phyloP scores from a whole-genome alignment of 306 rosid species.

The Cicer pinnatifidum region DNA sequence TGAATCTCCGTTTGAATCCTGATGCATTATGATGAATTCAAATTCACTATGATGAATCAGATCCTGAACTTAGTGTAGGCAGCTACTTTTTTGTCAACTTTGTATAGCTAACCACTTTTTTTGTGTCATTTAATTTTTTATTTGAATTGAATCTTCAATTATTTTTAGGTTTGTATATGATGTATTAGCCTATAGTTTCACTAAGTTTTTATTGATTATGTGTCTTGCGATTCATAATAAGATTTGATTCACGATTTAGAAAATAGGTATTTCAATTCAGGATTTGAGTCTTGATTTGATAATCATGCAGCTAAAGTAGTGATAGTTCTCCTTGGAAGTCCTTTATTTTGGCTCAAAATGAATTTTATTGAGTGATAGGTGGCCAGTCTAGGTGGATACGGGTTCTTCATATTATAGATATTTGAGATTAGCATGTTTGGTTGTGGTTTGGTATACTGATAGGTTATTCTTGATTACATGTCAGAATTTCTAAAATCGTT shows the following conservation, averaged over 20 bases:
- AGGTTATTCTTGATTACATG: conserved; percentile 26
- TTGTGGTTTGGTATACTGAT: conserved; percentile 2
- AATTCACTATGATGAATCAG: not conserved
- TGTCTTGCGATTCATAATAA: not conserved
- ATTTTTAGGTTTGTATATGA: not conserved
- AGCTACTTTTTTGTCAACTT: not conserved
- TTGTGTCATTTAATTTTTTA: not conserved
- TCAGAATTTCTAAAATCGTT: not conserved
- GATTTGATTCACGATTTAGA: not conserved
- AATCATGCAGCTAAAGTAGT: not conserved
- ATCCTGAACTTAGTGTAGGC: not conserved
- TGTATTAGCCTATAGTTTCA: not conserved
- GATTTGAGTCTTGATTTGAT: not conserved
- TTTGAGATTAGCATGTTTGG: conserved; percentile 7
- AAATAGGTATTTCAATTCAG: not conserved
- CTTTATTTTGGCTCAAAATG: conserved; percentile 13
- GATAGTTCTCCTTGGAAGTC: conserved; percentile 13
- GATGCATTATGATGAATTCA: not conserved
- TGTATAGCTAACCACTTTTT: not conserved
- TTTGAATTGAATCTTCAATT: conserved; percentile 12
- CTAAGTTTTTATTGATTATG: not conserved
- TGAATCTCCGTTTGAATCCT: not conserved
- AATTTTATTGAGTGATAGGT: not conserved
- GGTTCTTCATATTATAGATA: not conserved
- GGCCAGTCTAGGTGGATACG: conserved; percentile 22